Percentiles rank a stretch among this genome's conserved stretches.
Evolutionary conservation across 2,329 filamentous ascomycete genomes (phyloP).

Genomic region (Botrytis byssoidea): DNA sequence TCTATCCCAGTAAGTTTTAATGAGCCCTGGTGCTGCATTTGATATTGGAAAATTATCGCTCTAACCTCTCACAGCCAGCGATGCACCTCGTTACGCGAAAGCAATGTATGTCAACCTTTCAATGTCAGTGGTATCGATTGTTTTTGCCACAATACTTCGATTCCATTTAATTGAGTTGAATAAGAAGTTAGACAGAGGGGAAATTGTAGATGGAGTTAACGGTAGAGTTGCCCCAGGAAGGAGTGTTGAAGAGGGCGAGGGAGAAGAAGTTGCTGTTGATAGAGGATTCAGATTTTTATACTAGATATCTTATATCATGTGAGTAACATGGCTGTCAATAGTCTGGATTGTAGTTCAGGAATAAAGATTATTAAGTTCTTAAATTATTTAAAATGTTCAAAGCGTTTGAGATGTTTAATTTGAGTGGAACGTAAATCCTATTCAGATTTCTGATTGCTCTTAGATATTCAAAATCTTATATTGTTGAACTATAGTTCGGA

Average conservation of each 20-base stretch:
- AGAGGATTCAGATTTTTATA: constrained; percentile 14
- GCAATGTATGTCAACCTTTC: constrained; percentile 69
- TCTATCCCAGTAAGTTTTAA: constrained; percentile 36
- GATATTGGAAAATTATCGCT: neutral
- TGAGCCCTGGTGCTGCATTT: too few species aligned
- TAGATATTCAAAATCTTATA: too few species aligned
- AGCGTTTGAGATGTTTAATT: too few species aligned
- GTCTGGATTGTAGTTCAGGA: too few species aligned
- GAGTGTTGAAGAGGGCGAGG: constrained; percentile 6
- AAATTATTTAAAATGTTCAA: too few species aligned
- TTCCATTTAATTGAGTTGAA: constrained; percentile 65
- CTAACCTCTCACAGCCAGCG: neutral
- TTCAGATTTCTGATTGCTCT: too few species aligned
- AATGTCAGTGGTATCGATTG: constrained; percentile 62
- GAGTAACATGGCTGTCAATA: too few species aligned
- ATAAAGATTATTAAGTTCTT: too few species aligned
- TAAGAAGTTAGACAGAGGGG: constrained; percentile 65
- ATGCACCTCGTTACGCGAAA: constrained; percentile 16
- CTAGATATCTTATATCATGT: neutral
- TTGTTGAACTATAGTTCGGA: too few species aligned
- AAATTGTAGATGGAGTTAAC: constrained; percentile 45
- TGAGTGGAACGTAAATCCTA: too few species aligned
- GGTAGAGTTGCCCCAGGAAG: neutral
- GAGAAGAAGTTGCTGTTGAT: constrained; percentile 17
- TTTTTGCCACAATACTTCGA: constrained; percentile 60